These are phyloP conservation scores for Metschnikowia santaceciliae DNA, from an alignment of 805 yeast genomes.

Conservation along the genomic window DNA sequence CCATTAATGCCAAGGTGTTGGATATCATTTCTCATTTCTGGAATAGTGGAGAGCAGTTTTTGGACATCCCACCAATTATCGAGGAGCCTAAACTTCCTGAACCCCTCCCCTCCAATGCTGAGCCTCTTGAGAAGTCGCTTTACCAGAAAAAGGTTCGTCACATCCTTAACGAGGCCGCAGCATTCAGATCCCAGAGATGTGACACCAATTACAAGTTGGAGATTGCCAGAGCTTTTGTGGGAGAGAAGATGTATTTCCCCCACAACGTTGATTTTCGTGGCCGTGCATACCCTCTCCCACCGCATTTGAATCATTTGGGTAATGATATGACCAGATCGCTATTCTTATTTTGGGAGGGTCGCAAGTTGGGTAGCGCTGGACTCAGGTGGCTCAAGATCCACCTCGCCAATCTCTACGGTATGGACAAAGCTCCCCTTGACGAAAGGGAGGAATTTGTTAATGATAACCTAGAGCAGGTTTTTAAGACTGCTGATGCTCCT, in stretches of 20 bases:
- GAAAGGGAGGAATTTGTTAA: slow-evolving; percentile 62
- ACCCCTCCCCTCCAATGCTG: slow-evolving; percentile 61
- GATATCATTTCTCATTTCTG: slow-evolving; percentile 71
- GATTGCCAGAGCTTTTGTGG: slow-evolving; percentile 86
- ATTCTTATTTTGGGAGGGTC: slow-evolving; percentile 74
- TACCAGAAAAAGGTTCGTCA: slow-evolving; percentile 63
- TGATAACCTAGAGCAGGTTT: slow-evolving; percentile 50
- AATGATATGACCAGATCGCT: slow-evolving; percentile 73
- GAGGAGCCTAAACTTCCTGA: slow-evolving; percentile 44
- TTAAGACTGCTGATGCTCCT: slow-evolving; percentile 63
- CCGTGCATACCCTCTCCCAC: slow-evolving; percentile 77
- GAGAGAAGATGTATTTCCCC: slow-evolving; percentile 73
- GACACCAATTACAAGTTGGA: slow-evolving; percentile 91
- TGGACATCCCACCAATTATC: slow-evolving; percentile 58
- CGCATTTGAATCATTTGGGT: slow-evolving; percentile 78
- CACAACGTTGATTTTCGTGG: slow-evolving; percentile 82
- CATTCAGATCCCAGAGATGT: slow-evolving; percentile 83
- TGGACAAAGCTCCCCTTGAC: slow-evolving; percentile 64
- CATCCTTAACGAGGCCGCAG: slow-evolving; percentile 55
- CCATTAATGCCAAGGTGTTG: slow-evolving; percentile 72
- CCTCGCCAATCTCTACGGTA: slow-evolving; percentile 67
- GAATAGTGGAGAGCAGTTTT: slow-evolving; percentile 78
- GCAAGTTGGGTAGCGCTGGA: slow-evolving; percentile 59
- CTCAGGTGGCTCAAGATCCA: slow-evolving; percentile 74
- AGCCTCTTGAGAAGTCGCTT: slow-evolving; percentile 64